Evolutionary conservation across 179 eudicot genomes (phyloP), one percentile per base, ranked within the genome.

Genomic region (Camellia oleifera): DNA sequence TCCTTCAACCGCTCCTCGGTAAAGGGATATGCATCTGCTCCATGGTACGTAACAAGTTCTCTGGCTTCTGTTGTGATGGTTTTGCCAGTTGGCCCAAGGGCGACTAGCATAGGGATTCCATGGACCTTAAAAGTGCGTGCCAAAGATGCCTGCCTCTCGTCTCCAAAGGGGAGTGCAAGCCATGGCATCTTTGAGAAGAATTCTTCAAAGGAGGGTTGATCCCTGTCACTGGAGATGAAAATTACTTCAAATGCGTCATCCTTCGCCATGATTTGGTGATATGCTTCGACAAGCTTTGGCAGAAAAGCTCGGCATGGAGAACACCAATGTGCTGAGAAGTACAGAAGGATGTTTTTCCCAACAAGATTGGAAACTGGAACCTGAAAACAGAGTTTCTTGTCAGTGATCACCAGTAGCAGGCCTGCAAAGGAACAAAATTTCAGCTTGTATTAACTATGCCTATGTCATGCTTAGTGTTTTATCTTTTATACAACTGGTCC

Each of bases 261-360:
- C 52, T 81, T 88, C 58, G 78, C 87, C 80, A 92, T 93, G 46
- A 93, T 91, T 57, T 90, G 72, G 72, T 88, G 73, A 78, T 94
- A 94, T 1, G 85, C 86, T 88, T 90, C 88, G 13, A 88, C 67
- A 18, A 94, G 94, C 61, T 83, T 88, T 32, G 94, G 93, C 17
- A 87, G 80, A 80, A 94, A 93, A 2, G 90, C 93, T 32, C 96
- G 97, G 79, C 98, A 94, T 4, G 97, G 95, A 50, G 91, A 89
- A 74, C 97, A 93, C 96, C 98, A 92, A 23, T 91, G 90, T 53
- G 98, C 95, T n/a, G 97, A 89, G 81, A 94, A 94, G 79, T 90
- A 94, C 3, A 94, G 84, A 53, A 94, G 94, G 72, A 94, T 84
- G 50, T 76, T 77, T 76, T 91, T 94, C 23, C 98, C 98, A 13